These are phyloP conservation scores for Chamaecrista fasciculata DNA, from an alignment of 306 rosid species.

Conservation along the genomic window DNA sequence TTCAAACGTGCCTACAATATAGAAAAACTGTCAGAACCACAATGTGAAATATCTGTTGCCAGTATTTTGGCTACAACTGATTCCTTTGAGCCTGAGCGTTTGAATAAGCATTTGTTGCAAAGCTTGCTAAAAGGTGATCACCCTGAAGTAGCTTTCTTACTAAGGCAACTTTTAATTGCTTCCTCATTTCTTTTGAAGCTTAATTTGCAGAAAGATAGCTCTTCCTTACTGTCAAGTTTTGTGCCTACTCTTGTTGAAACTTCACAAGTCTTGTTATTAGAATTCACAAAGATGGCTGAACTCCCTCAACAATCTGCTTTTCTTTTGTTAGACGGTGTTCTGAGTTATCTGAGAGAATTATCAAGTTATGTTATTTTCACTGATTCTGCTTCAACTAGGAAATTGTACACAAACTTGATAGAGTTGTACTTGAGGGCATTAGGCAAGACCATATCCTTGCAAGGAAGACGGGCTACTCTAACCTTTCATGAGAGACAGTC, in stretches of 20 bases:
- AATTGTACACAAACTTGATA: slow-evolving; percentile 56
- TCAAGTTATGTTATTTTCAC: slow-evolving; percentile 58
- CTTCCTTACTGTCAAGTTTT: slow-evolving; percentile 44
- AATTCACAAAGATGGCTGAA: slow-evolving; percentile 57
- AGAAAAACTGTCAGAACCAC: slow-evolving; percentile 30
- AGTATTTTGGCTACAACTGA: slow-evolving; percentile 48
- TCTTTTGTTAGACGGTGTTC: slow-evolving; percentile 78
- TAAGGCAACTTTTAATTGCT: slow-evolving; percentile 71
- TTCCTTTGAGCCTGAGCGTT: slow-evolving; percentile 42
- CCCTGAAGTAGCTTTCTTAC: slow-evolving; percentile 58
- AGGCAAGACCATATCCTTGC: slow-evolving; percentile 73
- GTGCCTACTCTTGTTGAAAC: slow-evolving; percentile 50
- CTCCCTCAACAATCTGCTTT: slow-evolving; percentile 60
- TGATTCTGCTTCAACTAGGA: slow-evolving; percentile 57
- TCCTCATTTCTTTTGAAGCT: slow-evolving; percentile 65
- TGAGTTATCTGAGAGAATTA: slow-evolving; percentile 69
- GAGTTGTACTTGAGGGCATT: slow-evolving; percentile 64
- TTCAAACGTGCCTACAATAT: slow-evolving; percentile 28
- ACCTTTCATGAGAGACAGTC: slow-evolving; percentile 69
- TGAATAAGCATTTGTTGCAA: slow-evolving; percentile 55
- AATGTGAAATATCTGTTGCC: slow-evolving; percentile 40
- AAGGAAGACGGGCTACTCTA: slow-evolving; percentile 75
- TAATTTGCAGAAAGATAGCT: slow-evolving; percentile 47
- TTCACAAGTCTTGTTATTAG: slow-evolving; percentile 57
- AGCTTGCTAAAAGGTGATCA: slow-evolving; percentile 64